Base-by-base conservation (phyloP, 176 grass and related monocot species). In the Phragmites australis region DNA sequence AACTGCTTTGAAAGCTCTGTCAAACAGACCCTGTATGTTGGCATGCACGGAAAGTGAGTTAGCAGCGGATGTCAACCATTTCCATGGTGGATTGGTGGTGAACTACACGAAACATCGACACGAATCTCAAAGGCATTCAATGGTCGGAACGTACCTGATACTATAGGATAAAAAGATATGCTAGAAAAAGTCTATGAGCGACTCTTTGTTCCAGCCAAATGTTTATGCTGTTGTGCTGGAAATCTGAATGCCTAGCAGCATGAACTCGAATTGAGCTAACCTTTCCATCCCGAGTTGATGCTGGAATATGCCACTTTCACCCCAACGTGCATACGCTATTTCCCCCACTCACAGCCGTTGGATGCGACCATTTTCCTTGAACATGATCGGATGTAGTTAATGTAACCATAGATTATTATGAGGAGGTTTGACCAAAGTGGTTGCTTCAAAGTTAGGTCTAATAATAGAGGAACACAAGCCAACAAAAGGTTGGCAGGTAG, bases 391-490 rank as follows among this genome's bases (percentile, higher is more conserved):
- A 62, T 31, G 37, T 50, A 67, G 53, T 66, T 66, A 66, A 79
- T 80, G 81, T 44, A 84, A 80, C 87, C 31, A 68, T 16, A 70
- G 39, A 72, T 63, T 78, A 83, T 72, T 17, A n/a, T 57, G 56
- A 55, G 55, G 34, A 12, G 22, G 56, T 72, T 72, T 78, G 48
- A 83, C 66, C 57, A 65, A 34, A 72, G 52, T 26, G 65, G 62
- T 84, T 80, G 69, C 76, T 81, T 84, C 15, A 70, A 69, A 84
- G 63, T 62, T 75, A 61, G 52, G 53, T 80, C 53, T 80, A 68
- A 70, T 88, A 80, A 84, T 68, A 78, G 42, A n/a, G 60, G 43
- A 80, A 68, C 81, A 84, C 60, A 84, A 80, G 51, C 76, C 87
- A 74, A 84, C 75, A 88, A 84, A 79, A 74, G 70, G 67, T 73